These are phyloP conservation scores for Stagonosporopsis chrysanthemi DNA, from an alignment of 2,329 filamentous ascomycete species.

Conservation along the genomic window DNA sequence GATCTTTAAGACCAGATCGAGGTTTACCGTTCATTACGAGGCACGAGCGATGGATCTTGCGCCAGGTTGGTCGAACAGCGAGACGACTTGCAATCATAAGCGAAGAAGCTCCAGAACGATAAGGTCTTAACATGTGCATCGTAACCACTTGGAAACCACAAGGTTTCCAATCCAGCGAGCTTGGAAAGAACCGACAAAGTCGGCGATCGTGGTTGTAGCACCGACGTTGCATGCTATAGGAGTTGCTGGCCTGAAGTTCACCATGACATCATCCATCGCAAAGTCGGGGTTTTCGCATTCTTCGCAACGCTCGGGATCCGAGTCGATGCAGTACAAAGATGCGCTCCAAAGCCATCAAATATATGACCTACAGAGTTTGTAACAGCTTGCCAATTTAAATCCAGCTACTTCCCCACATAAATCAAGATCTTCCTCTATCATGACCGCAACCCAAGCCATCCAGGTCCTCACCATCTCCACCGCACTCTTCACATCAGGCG, in stretches of 20 bases:
- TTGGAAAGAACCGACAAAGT: not conserved
- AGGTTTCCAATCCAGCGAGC: not conserved
- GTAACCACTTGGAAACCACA: not conserved
- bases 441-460: conserved; percentile 24
- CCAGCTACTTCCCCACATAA: not conserved
- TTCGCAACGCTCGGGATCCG: conserved; percentile 14
- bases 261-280: conserved; percentile 20
- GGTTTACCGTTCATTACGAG: not conserved
- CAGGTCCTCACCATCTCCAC: conserved; percentile 42
- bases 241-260: conserved; percentile 7
- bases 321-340: conserved; percentile 7
- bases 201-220: not conserved
- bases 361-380: not conserved
- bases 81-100: not conserved
- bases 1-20: not conserved
- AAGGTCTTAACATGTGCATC: too few relatives aligned
- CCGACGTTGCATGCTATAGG: not conserved
- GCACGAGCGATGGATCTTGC: not conserved
- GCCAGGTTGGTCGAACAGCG: too few relatives aligned
- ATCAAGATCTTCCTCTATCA: not conserved
- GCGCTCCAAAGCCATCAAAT: not conserved
- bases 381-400: not conserved
- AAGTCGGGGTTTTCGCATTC: conserved; percentile 7
- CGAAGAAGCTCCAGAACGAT: too few relatives aligned
- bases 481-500: conserved; percentile 44